phyloP scores from a whole-genome alignment of 1,284 basidiomycete species.

The Papiliotrema nemorosa region DNA sequence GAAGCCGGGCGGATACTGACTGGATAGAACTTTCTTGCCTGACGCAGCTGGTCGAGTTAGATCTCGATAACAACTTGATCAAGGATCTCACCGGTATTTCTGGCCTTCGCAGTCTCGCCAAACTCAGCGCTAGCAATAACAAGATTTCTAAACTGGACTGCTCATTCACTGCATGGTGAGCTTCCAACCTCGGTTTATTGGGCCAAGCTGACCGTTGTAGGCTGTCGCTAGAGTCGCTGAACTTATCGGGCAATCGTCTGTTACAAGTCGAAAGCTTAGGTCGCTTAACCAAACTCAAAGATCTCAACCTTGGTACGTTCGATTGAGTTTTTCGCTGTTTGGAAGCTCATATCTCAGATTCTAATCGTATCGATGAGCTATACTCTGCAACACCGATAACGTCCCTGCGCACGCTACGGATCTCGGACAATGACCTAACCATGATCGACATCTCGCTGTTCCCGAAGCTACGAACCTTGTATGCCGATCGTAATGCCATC shows the following conservation, averaged over 20 bases:
- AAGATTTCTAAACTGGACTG: constrained; percentile 65
- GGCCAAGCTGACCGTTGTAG: constrained; percentile 5
- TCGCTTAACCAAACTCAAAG: constrained; percentile 61
- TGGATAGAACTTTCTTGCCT: constrained; percentile 75
- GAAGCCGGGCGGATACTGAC: constrained; percentile 3
- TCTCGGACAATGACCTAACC: constrained; percentile 75
- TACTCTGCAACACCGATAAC: constrained; percentile 52
- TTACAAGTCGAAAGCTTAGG: constrained; percentile 60
- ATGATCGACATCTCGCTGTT: constrained; percentile 66
- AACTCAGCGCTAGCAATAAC: constrained; percentile 79
- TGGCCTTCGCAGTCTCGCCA: constrained; percentile 71
- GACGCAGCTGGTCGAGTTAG: constrained; percentile 80
- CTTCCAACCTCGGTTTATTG: neutral
- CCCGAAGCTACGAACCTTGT: constrained; percentile 78
- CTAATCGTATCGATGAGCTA: constrained; percentile 56
- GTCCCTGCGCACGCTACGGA: constrained; percentile 74
- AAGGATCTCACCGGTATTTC: constrained; percentile 72
- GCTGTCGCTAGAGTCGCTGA: constrained; percentile 71
- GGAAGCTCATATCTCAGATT: constrained; percentile 55
- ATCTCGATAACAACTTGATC: constrained; percentile 80
- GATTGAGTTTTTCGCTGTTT: neutral
- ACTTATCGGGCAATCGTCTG: constrained; percentile 72
- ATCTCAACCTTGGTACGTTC: constrained; percentile 75
- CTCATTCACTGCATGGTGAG: constrained; percentile 62
- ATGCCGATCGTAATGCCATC: constrained; percentile 83